Evolutionary conservation across 2,329 filamentous ascomycete genomes (phyloP), one percentile per base, ranked within the genome.

Genomic region (Cladosporium colombiae): DNA sequence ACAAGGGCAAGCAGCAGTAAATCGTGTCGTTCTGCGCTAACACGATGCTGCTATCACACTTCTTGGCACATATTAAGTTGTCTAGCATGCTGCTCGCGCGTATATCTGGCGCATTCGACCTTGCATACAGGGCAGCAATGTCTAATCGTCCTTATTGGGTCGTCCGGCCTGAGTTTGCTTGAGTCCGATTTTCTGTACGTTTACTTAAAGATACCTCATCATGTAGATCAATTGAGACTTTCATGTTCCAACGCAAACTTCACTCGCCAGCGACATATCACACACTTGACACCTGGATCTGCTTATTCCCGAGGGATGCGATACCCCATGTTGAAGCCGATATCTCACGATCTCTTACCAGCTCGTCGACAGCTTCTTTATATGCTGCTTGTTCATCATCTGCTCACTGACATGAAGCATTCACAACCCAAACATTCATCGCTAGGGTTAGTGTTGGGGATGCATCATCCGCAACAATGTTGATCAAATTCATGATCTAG

Each of bases 1-100:
- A 93, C 53, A 67, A 67, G 61, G 62, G 62, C 87, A 96, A 88
- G 77, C 79, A 92, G 82, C 85, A 89, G 79, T 85, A 55, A 40
- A 55, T 18, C 2, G 10, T 21, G n/a, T 13, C 7, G n/a, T 6
- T 46, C 4, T 46, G 40, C 40, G n/a, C n/a, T 23, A 46, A 21
- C 18, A 11, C n/a, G n/a, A 23, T 46, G 40, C n/a, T 7, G n/a
- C n/a, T 46, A 11, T 13, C n/a, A 13, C 40, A 13, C n/a, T 46
- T 46, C 37, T 5, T 21, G 40, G n/a, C n/a, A 23, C 40, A 44
- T 10, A n/a, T 16, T 11, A 46, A 21, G 40, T 21, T 13, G 40
- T 46, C n/a, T 21, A 23, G 49, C 11, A 52, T n/a, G 25, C 5
- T 52, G 23, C 5, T 57, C 3, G 29, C 29, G 8, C 31, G 8